Evolutionary conservation across 106 monocot genomes (phyloP), one percentile per base, ranked within the genome.

Genomic region (Posidonia australis): DNA sequence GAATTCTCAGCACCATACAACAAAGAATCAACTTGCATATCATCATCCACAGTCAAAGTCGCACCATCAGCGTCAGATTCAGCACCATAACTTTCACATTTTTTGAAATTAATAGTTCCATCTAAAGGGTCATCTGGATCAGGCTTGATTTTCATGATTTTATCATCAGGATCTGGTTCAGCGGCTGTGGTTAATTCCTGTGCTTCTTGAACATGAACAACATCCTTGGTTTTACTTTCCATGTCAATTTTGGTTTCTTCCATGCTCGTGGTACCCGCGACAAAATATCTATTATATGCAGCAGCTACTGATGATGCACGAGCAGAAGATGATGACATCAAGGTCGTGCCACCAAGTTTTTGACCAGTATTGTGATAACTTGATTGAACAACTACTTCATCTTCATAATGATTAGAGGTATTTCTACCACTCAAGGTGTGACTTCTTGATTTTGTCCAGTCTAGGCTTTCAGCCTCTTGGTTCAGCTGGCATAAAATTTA

Each of bases 391-490:
- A 32, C 16, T 13, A 72, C 28, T 32, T 83, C 77, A 28, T 87
- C 74, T 12, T 76, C 79, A 71, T 77, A 78, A 62, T 53, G 5
- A 72, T 86, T 68, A 19, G 74, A 69, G 16, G 54, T 67, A n/a
- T 74, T 82, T 20, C 11, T 76, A 65, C 87, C 78, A 73, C 53
- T 82, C 63, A 96, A 67, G 5, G 84, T 84, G 54, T 77, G 74
- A 51, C 90, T 72, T 66, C 46, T 78, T 57, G 90, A 87, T 76
- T 82, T 90, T 61, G 90, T 90, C 96, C 96, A 98, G 68, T 98
- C 90, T 62, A 98, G 58, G 48, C 49, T 77, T 64, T 54, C 69
- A 61, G 87, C 87, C 82, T 98, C 96, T 48, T 98, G 54, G 58
- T 90, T 91, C 68, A 98, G 72, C 96, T 98, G 80, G 41, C 36